Percentiles rank a stretch among this genome's conserved stretches.
Conservation (phyloP, 2,329 filamentous ascomycete species). For the Pseudogymnoascus sp. region DNA sequence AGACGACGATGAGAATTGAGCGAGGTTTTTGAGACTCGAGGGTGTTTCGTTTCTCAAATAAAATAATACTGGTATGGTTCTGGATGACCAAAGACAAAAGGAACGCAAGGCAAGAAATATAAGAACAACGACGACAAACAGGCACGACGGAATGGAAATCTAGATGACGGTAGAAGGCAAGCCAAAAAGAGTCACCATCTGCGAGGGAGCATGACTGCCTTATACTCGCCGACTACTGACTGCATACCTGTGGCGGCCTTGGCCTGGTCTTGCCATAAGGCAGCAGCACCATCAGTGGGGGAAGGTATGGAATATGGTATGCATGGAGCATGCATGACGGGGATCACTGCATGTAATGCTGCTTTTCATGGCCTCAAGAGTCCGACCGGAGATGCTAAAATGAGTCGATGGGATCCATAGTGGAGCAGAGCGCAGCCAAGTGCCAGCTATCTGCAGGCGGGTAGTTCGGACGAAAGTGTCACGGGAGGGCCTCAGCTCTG, state of each 20-base stretch:
- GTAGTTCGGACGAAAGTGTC: constrained; percentile 7
- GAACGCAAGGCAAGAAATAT: constrained; percentile 6
- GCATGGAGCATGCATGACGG: constrained; percentile 5
- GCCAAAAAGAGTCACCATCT: constrained; percentile 3
- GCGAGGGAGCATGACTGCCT: constrained; percentile 9
- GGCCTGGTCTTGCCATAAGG: constrained; percentile 1
- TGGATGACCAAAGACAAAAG: constrained; percentile 4
- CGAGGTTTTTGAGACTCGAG: neutral
- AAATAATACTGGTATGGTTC: neutral
- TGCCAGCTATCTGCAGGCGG: neutral
- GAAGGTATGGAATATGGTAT: constrained; percentile 3
- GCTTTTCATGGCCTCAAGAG: neutral
- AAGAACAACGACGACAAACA: constrained; percentile 9
- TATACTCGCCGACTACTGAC: constrained; percentile 2
- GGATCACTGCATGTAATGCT: constrained; percentile 1
- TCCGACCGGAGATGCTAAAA: neutral
- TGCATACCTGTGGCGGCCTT: neutral
- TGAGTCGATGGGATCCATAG: constrained; percentile 1
- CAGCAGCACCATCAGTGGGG: constrained; percentile 3
- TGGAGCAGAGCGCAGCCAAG: neutral
- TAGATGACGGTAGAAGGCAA: constrained; percentile 6
- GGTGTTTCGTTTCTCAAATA: neutral
- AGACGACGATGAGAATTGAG: neutral
- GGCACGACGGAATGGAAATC: constrained; percentile 6
- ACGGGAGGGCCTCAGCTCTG: constrained; percentile 5